These are phyloP conservation scores for Deinandra increscens DNA, from an alignment of 129 eudicot genomes.

Conservation along the genomic window DNA sequence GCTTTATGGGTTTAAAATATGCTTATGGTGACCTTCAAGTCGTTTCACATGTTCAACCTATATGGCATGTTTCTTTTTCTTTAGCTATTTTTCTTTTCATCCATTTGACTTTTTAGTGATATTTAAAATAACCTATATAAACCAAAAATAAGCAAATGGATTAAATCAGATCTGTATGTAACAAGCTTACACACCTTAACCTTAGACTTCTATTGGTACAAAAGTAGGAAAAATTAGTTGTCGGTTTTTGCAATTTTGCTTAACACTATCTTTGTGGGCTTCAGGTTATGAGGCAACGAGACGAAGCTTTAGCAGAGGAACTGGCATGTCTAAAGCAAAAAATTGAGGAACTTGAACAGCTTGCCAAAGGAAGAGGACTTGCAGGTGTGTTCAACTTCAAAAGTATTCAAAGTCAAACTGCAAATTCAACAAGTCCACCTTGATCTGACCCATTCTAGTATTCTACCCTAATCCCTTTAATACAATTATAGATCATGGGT, in stretches of 20 bases:
- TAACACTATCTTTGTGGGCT: not conserved
- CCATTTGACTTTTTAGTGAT: not conserved
- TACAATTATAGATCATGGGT: conserved; percentile 16
- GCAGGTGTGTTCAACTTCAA: conserved; percentile 65
- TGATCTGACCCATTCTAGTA: conserved; percentile 32
- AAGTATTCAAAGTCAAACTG: conserved; percentile 37
- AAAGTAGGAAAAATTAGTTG: not conserved
- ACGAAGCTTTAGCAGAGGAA: conserved; percentile 68
- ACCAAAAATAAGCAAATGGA: not conserved
- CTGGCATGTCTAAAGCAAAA: conserved; percentile 60
- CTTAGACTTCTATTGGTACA: not conserved
- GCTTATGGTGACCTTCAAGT: not conserved
- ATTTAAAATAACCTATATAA: not conserved
- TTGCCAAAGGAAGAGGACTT: conserved; percentile 62
- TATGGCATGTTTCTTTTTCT: not conserved
- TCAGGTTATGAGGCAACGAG: conserved; percentile 66
- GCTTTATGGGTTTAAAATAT: not conserved
- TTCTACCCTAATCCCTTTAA: not conserved
- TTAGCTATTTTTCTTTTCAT: not conserved
- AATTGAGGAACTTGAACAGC: conserved; percentile 69
- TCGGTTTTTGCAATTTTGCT: not conserved
- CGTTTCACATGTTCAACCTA: not conserved
- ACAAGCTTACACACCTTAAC: not conserved
- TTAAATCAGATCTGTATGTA: not conserved
- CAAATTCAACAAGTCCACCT: conserved; percentile 39